Evolutionary conservation across 2,329 filamentous ascomycete genomes (phyloP).

Genomic region (Penicillium oxalicum): DNA sequence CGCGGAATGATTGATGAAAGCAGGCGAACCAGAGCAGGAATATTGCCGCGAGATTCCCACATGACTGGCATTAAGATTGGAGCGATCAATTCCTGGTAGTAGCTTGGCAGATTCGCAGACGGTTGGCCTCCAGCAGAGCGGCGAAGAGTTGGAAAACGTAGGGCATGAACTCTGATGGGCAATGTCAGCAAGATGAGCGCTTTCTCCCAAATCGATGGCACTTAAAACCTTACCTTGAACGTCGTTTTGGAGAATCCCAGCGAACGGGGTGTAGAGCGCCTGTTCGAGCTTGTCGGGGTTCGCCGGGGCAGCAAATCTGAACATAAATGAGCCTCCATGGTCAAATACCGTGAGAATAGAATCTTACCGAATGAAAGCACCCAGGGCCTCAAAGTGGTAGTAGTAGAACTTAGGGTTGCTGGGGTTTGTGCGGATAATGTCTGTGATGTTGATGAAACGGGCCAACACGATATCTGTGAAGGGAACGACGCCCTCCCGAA

Average conservation of each 20-base stretch:
- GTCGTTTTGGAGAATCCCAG: conserved; percentile 70
- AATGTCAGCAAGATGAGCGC: conserved; percentile 25
- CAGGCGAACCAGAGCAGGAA: conserved; percentile 82
- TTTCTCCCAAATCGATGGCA: not conserved
- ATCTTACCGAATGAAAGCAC: conserved; percentile 68
- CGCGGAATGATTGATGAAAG: conserved; percentile 78
- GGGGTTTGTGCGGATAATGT: conserved; percentile 86
- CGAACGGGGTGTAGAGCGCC: conserved; percentile 76
- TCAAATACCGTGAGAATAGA: not conserved
- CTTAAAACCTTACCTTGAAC: conserved; percentile 58
- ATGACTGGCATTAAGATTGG: conserved; percentile 74
- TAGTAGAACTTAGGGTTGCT: conserved; percentile 98
- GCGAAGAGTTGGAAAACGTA: conserved; percentile 96
- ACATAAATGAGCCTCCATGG: conserved; percentile 8
- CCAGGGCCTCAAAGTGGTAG: conserved; percentile 92
- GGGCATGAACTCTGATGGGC: conserved; percentile 71
- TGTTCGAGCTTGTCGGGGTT: conserved; percentile 71
- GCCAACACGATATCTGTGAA: conserved; percentile 73
- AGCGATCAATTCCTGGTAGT: conserved; percentile 71
- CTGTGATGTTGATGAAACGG: conserved; percentile 82
- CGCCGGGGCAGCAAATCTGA: conserved; percentile 58
- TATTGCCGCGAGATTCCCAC: conserved; percentile 90
- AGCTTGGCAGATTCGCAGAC: conserved; percentile 66
- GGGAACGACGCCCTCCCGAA: conserved; percentile 71
- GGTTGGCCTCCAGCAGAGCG: conserved; percentile 80